Evolutionary conservation across 2,329 filamentous ascomycete genomes (phyloP), one percentile per base, ranked within the genome.

Genomic region (Akanthomyces dipterigenus): DNA sequence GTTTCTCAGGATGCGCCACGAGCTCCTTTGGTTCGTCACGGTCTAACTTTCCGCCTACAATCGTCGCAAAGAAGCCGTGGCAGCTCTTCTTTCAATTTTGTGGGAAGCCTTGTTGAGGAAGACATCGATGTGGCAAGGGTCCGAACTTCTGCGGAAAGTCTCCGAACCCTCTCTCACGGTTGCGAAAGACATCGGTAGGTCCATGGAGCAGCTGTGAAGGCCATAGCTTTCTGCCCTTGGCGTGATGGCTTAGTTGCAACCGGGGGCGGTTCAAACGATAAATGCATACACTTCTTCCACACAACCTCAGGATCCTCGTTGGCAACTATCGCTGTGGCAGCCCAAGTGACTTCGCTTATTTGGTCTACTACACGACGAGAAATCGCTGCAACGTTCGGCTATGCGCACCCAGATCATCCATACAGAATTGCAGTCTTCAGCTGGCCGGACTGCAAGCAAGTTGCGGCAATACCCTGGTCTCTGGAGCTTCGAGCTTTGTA

Each of bases 141-240:
- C 24, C 69, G 69, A 48, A 68, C 65, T 14, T 63, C 70, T 18
- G 65, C 66, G 8, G 74, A 72, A 14, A 72, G 69, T 36, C 76
- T 82, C 24, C 76, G 80, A 20, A 75, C 78, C 26, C 73, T 90
- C 28, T 76, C 76, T 2, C 69, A 75, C 6, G 84, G 84, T 7
- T 76, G 80, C 34, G 85, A 89, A 68, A 88, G 83, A 67, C 86
- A 96, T 71, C 82, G 82, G 36, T 95, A 91, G 84, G 73, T 80
- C 12, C 91, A 99, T 71, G 85, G 85, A 28, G 93, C 93, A 0
- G 95, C 95, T 2, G 90, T 98, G 66, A 99, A 99, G 74, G 95
- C 95, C 36, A 95, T 98, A 67, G 92, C 95, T 2, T 98, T 98
- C 74, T 96, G 93, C 65, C 93, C 95, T 0, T 99, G 93, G 93